These are phyloP conservation scores for Penicillium paneum DNA, from an alignment of 2,329 filamentous ascomycete species.

Conservation along the genomic window DNA sequence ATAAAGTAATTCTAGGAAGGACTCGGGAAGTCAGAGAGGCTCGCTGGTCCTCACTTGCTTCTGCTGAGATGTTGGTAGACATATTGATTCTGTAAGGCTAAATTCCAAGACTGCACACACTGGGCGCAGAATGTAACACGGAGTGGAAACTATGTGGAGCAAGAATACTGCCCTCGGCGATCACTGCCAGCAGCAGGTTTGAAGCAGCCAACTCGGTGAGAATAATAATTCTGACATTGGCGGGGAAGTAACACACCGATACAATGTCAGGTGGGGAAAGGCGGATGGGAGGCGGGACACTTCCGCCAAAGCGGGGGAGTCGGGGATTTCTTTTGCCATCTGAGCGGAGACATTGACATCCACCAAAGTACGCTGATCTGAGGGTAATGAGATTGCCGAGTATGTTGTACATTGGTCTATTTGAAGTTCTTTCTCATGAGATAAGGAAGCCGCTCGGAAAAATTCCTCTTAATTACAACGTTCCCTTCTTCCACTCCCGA, in stretches of 20 bases:
- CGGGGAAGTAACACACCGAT: too few species aligned
- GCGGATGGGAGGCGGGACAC: conserved; percentile 3
- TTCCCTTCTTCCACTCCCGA: too few species aligned
- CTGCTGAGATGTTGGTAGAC: neutral
- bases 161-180: neutral
- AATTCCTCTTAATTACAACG: too few species aligned
- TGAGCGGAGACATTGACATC: neutral
- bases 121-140: too few species aligned
- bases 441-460: too few species aligned
- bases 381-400: neutral
- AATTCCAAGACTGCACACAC: neutral
- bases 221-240: too few species aligned
- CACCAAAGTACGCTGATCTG: neutral
- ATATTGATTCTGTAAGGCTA: neutral
- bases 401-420: neutral
- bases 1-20: conserved; percentile 19
- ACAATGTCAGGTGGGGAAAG: neutral
- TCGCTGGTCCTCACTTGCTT: neutral
- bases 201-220: neutral
- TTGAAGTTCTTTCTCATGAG: neutral
- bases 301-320: neutral
- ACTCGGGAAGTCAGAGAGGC: conserved; percentile 10
- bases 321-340: neutral
- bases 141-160: neutral
- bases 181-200: neutral